These are phyloP conservation scores for Bertia moriformis DNA, from an alignment of 2,329 filamentous ascomycete genomes.

Conservation along the genomic window DNA sequence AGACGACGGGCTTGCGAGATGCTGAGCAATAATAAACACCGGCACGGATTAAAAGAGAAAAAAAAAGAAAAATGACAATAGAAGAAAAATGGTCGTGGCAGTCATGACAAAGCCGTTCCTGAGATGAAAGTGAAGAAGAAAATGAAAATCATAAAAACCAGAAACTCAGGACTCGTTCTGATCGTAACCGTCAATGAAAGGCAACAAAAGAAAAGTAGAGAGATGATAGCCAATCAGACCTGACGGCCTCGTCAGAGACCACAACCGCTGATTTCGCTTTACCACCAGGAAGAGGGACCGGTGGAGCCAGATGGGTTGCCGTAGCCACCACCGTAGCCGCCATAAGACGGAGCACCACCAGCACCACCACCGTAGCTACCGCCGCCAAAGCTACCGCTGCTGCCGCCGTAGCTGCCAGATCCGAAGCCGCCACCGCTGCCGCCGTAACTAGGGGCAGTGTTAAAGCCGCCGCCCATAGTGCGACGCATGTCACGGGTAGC, in stretches of 20 bases:
- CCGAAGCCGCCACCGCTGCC: constrained; percentile 19
- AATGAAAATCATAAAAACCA: constrained; percentile 15
- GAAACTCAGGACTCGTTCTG: constrained; percentile 5
- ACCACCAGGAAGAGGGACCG: constrained; percentile 34
- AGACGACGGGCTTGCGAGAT: not conserved
- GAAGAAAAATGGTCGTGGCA: constrained; percentile 21
- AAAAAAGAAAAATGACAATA: constrained; percentile 10
- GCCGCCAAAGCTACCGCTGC: constrained; percentile 12
- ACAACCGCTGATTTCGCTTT: constrained; percentile 16
- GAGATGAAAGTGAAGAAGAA: constrained; percentile 15
- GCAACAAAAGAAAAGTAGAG: not conserved
- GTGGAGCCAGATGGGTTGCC: constrained; percentile 31
- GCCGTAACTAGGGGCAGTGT: constrained; percentile 27
- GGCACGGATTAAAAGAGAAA: constrained; percentile 1
- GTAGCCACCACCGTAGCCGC: constrained; percentile 18
- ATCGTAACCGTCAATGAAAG: constrained; percentile 1
- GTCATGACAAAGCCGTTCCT: constrained; percentile 26
- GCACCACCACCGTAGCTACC: constrained; percentile 25
- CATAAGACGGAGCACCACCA: constrained; percentile 13
- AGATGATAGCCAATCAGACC: constrained; percentile 17
- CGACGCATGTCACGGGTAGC: constrained; percentile 85
- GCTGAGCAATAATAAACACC: not conserved
- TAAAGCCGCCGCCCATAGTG: constrained; percentile 41
- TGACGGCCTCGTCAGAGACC: constrained; percentile 21
- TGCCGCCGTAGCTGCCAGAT: constrained; percentile 11